These are phyloP conservation scores for Pisolithus tinctorius DNA, from an alignment of 768 basidiomycete genomes.

Conservation along the genomic window DNA sequence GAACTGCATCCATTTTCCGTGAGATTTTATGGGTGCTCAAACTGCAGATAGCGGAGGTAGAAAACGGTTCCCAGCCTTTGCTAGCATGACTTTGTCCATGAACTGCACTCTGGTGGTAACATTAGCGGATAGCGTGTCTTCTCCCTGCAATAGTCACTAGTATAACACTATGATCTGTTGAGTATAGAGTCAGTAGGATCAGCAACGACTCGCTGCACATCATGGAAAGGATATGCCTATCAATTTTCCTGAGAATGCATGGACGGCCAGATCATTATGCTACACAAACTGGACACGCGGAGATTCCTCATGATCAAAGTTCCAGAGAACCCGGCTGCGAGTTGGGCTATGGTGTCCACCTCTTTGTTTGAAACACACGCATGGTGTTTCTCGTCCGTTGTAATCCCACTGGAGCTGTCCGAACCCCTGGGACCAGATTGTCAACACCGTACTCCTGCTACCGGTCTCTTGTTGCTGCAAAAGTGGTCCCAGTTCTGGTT, in stretches of 20 bases:
- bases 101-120: slow-evolving; percentile 57
- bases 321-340: slow-evolving; percentile 38
- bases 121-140: neutral
- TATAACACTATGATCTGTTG: slow-evolving; percentile 38
- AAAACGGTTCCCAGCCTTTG: slow-evolving; percentile 73
- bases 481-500: neutral
- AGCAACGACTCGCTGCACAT: slow-evolving; percentile 54
- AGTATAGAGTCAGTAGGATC: neutral
- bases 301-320: slow-evolving; percentile 49
- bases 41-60: slow-evolving; percentile 61
- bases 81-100: slow-evolving; percentile 72
- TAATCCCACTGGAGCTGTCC: neutral
- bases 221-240: slow-evolving; percentile 58
- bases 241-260: slow-evolving; percentile 49
- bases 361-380: slow-evolving; percentile 37
- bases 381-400: slow-evolving; percentile 25
- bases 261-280: neutral
- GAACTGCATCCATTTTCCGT: slow-evolving; percentile 76
- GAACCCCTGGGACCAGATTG: slow-evolving; percentile 2
- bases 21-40: slow-evolving; percentile 71
- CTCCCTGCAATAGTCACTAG: slow-evolving; percentile 32
- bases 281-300: slow-evolving; percentile 40
- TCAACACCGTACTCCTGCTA: too few species aligned
- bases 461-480: neutral
- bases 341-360: slow-evolving; percentile 56